These are phyloP conservation scores for Paecilomyces sp. DNA, from an alignment of 2,329 filamentous ascomycete genomes.

Conservation along the genomic window DNA sequence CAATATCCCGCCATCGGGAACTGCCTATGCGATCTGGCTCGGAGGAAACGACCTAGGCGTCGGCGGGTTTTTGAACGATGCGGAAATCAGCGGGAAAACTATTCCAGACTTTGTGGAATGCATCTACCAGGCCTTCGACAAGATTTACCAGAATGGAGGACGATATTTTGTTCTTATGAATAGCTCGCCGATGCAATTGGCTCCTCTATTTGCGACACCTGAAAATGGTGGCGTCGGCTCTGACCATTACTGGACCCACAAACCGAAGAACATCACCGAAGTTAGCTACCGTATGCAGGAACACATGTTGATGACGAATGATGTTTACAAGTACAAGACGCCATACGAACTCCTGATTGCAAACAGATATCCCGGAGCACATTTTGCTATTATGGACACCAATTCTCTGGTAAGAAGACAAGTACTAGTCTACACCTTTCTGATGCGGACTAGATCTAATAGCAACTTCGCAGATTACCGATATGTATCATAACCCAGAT, in stretches of 20 bases:
- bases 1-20: constrained; percentile 46
- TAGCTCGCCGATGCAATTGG: constrained; percentile 57
- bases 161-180: constrained; percentile 69
- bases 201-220: constrained; percentile 57
- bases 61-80: constrained; percentile 58
- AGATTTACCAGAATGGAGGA: constrained; percentile 58
- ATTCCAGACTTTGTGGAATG: constrained; percentile 62
- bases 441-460: constrained; percentile 1
- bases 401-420: constrained; percentile 47
- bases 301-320: constrained; percentile 44
- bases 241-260: constrained; percentile 43
- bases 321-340: constrained; percentile 45
- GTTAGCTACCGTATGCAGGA: constrained; percentile 47
- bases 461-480: constrained; percentile 41
- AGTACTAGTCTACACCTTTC: not conserved
- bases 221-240: constrained; percentile 36
- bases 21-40: constrained; percentile 71
- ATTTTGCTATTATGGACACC: constrained; percentile 61
- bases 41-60: constrained; percentile 72
- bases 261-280: constrained; percentile 43
- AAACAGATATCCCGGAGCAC: constrained; percentile 46
- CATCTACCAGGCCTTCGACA: constrained; percentile 56
- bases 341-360: constrained; percentile 39
- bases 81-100: constrained; percentile 52
- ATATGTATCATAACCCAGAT: constrained; percentile 56